phyloP scores from a whole-genome alignment of 495 filamentous ascomycete genomes.

The Aspergillus sclerotioniger region DNA sequence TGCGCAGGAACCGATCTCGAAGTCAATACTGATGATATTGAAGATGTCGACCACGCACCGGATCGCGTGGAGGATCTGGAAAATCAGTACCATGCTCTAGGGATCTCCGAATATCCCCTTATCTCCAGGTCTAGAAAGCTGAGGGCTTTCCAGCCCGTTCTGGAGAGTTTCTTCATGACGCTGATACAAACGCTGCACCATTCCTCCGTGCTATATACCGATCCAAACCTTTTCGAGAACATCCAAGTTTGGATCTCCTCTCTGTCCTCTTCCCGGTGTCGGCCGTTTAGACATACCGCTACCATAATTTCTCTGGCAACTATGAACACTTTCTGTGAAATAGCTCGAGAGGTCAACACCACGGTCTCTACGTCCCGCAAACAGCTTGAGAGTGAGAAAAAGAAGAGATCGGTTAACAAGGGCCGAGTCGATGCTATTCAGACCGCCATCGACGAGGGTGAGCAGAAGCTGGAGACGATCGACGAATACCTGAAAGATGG shows the following conservation, averaged over 20 bases:
- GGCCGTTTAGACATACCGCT: slow-evolving; percentile 90
- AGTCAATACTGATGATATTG: slow-evolving; percentile 73
- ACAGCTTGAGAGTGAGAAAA: slow-evolving; percentile 77
- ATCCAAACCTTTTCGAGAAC: slow-evolving; percentile 75
- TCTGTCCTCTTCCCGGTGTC: slow-evolving; percentile 77
- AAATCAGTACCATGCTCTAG: slow-evolving; percentile 73
- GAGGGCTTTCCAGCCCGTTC: slow-evolving; percentile 67
- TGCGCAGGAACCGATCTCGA: slow-evolving; percentile 75
- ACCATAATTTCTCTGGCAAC: slow-evolving; percentile 77
- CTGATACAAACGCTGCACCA: slow-evolving; percentile 73
- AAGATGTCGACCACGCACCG: slow-evolving; percentile 77
- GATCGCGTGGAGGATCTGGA: slow-evolving; percentile 72
- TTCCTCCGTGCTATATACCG: slow-evolving; percentile 70
- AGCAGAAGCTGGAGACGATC: slow-evolving; percentile 59
- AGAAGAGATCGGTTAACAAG: slow-evolving; percentile 75
- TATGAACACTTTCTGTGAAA: slow-evolving; percentile 63
- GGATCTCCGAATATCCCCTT: slow-evolving; percentile 88
- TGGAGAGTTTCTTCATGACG: slow-evolving; percentile 75
- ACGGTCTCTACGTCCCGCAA: slow-evolving; percentile 71
- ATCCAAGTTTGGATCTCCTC: slow-evolving; percentile 79
- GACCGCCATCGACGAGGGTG: slow-evolving; percentile 62
- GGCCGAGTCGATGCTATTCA: slow-evolving; percentile 66
- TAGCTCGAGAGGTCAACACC: slow-evolving; percentile 61
- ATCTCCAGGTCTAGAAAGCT: slow-evolving; percentile 72
- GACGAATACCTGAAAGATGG: slow-evolving; percentile 72